Base-by-base conservation (phyloP, 768 basidiomycete species). In the Nidula microcarpa region DNA sequence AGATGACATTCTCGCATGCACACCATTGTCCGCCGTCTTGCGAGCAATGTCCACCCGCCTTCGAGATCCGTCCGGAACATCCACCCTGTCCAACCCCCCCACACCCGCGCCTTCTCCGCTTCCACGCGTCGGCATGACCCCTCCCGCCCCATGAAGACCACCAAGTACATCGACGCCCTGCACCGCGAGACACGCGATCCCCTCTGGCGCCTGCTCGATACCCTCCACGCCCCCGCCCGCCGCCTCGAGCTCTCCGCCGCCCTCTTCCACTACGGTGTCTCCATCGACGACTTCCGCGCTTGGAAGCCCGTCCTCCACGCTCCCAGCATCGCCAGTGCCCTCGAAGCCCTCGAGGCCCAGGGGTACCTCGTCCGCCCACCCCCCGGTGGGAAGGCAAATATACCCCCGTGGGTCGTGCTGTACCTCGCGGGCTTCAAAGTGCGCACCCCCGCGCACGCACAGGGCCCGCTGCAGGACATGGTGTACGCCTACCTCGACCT, bases 391-490 rank as follows among this genome's bases (percentile, higher is more conserved):
- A 41, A 41, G 16, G 34, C 41, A 35, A 34, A n/a, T 33, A 50
- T 71, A 10, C 85, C 86, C 0, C 57, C 74, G 0, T 88, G 85
- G 85, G 66, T 85, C n/a, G 62, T 78, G 9, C 65, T 87, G 33
- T 73, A 76, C 44, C 68, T 86, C 41, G 65, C 78, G 13, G 67
- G 62, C 3, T 74, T 73, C 65, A 79, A 75, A 62, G 70, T 84
- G 9, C 67, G 62, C n/a, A 75, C 77, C 0, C 63, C 73, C 1
- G 52, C 52, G 13, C 76, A 86, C 18, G 84, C 81, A 0, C 64
- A 67, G 16, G 71, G 71, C 0, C 68, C 72, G 1, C 58, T 80
- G 34, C 58, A 77, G 39, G 72, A 76, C 49, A 64, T 87, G 18
- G 69, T 76, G 3, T 65, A 74, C 54, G 53, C 68, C 1, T 68